Evolutionary conservation across 805 yeast genomes (phyloP).

Genomic region (Citeromyces matritensis): DNA sequence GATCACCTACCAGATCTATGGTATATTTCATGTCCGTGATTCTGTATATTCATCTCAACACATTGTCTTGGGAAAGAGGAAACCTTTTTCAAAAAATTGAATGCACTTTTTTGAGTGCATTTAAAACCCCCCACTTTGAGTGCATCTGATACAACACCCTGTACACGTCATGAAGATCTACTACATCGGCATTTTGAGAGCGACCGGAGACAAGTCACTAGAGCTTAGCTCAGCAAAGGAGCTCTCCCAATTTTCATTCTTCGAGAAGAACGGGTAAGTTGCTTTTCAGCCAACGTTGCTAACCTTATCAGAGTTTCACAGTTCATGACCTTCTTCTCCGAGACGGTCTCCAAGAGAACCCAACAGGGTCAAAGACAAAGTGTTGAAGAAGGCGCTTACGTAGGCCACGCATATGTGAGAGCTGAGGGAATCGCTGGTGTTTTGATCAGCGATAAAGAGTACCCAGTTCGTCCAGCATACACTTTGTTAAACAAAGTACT

Average conservation of each 20-base stretch:
- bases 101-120: no score
- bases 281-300: background rate
- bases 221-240: constrained; percentile 76
- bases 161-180: constrained; percentile 59
- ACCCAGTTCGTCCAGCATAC: constrained; percentile 94
- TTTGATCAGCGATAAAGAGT: constrained; percentile 84
- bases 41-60: no score
- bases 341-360: constrained; percentile 84
- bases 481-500: constrained; percentile 79
- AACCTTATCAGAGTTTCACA: constrained; percentile 47
- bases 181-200: constrained; percentile 77
- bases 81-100: no score
- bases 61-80: no score
- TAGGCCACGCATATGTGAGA: constrained; percentile 86
- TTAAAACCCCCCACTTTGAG: no score
- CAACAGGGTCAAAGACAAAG: constrained; percentile 82
- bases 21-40: no score
- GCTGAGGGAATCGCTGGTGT: constrained; percentile 88
- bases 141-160: background rate
- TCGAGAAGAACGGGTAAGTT: constrained; percentile 48
- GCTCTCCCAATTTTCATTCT: constrained; percentile 74
- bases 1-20: no score
- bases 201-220: constrained; percentile 44
- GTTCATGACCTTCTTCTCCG: constrained; percentile 88
- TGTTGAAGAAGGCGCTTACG: constrained; percentile 81